Conservation (phyloP, 2,329 filamentous ascomycete genomes). For the Penicillium sp. region DNA sequence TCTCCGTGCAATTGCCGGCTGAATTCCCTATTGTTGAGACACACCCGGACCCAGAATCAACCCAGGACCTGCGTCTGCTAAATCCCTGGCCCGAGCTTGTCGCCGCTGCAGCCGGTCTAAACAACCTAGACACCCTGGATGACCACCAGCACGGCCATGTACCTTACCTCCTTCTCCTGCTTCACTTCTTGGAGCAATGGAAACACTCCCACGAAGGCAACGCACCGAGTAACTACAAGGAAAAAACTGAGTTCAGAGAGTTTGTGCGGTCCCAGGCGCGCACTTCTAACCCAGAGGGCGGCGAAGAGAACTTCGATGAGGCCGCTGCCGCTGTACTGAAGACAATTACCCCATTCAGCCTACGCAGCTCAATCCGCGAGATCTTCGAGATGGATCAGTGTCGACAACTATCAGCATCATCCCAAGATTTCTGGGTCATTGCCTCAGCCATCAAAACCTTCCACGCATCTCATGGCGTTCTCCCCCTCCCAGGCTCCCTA, state of each 20-base stretch:
- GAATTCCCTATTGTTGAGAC: conserved; percentile 90
- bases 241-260: conserved; percentile 75
- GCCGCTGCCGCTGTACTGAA: conserved; percentile 80
- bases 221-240: conserved; percentile 64
- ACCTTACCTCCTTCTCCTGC: conserved; percentile 72
- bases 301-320: conserved; percentile 95
- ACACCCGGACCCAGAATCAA: conserved; percentile 79
- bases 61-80: conserved; percentile 72
- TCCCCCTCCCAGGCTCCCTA: conserved; percentile 77
- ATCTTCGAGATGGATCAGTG: conserved; percentile 66
- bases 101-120: conserved; percentile 56
- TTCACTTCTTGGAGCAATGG: conserved; percentile 78
- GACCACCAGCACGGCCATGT: conserved; percentile 83
- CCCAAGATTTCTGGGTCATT: conserved; percentile 78
- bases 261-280: conserved; percentile 60
- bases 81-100: conserved; percentile 76
- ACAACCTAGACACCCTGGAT: conserved; percentile 59
- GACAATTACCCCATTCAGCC: conserved; percentile 60
- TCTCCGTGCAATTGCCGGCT: conserved; percentile 67
- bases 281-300: conserved; percentile 67
- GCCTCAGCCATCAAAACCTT: conserved; percentile 70
- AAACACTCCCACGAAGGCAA: conserved; percentile 59
- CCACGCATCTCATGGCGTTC: conserved; percentile 59
- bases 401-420: conserved; percentile 37
- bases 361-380: conserved; percentile 62